Evolutionary conservation across 257 asterid species (phyloP).

Genomic region (Phtheirospermum japonicum): DNA sequence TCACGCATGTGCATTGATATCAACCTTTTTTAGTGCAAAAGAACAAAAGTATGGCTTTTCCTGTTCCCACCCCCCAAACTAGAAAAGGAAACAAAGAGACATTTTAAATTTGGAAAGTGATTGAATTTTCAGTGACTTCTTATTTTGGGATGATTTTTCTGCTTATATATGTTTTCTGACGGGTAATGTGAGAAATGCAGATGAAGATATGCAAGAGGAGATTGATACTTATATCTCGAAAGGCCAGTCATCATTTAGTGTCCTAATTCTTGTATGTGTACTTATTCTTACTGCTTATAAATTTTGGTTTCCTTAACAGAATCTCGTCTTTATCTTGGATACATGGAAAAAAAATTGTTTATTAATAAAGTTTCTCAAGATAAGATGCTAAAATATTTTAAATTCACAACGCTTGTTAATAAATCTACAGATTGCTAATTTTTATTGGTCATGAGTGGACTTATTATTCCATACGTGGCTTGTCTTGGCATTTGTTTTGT

Average conservation of each 20-base stretch:
- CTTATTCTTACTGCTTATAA: slow-evolving; percentile 14
- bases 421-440: too few relatives aligned
- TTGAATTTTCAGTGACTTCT: slow-evolving; percentile 13
- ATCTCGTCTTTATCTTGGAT: too few relatives aligned
- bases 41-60: not conserved
- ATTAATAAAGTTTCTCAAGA: too few relatives aligned
- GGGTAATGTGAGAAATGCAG: slow-evolving; percentile 50
- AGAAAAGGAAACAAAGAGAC: not conserved
- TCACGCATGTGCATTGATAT: slow-evolving; percentile 4
- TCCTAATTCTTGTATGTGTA: slow-evolving; percentile 68
- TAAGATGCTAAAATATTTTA: not conserved
- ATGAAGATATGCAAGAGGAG: slow-evolving; percentile 85
- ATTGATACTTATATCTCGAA: slow-evolving; percentile 63
- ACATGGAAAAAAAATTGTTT: not conserved
- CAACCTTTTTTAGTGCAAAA: not conserved
- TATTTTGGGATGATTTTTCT: slow-evolving; percentile 9
- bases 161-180: slow-evolving; percentile 27
- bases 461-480: too few relatives aligned
- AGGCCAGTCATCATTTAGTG: slow-evolving; percentile 70
- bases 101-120: slow-evolving; percentile 4
- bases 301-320: not conserved
- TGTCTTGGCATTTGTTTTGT: not conserved
- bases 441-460: not conserved
- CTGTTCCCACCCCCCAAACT: not conserved
- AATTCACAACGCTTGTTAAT: too few relatives aligned